Evolutionary conservation across 495 filamentous ascomycete species (phyloP), one percentile per base, ranked within the genome.

Genomic region (Peziza echinospora): DNA sequence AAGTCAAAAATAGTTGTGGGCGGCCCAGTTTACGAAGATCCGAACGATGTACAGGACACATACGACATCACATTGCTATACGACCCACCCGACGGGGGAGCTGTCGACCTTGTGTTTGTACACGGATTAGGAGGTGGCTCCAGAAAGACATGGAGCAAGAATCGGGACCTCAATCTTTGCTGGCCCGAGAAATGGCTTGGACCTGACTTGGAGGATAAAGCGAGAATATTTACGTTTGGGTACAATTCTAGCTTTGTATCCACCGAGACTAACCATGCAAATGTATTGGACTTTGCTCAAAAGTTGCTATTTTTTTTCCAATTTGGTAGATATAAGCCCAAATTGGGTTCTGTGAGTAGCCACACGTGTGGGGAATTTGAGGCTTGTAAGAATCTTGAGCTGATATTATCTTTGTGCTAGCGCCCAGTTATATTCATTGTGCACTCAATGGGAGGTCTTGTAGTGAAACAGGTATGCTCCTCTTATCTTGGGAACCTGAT

Each of bases 101-200:
- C n/a, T n/a, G n/a, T 60, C 22, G 62, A 65, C 47, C 43, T 64
- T 23, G 51, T 65, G 24, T 65, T 65, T 34, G 59, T 64, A 0
- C 62, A 65, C 46, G 62, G 62, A n/a, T 46, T 65, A 7, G 56
- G 62, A 0, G 62, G 62, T 3, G 55, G 53, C 11, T 64, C 62
- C 5, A 43, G 44, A 24, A 58, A 49, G 41, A 65, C 62, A 26
- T 65, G 62, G 62, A 51, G 50, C 7, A 60, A 64, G 26, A 46
- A 59, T 43, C 47, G 43, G 11, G 50, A 53, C 23, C 48, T 49
- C 4, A 37, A 43, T 0, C 45, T 55, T 28, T 64, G 53, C 45
- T 66, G 63, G 64, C 64, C 64, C 24, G 30, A 17, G 30, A 49
- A 54, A 45, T 66, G 64, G 64, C 56, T 67, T 24, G 57, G 64